Conservation (phyloP, 1,139 yeast genomes). For the Yarrowia galli region DNA sequence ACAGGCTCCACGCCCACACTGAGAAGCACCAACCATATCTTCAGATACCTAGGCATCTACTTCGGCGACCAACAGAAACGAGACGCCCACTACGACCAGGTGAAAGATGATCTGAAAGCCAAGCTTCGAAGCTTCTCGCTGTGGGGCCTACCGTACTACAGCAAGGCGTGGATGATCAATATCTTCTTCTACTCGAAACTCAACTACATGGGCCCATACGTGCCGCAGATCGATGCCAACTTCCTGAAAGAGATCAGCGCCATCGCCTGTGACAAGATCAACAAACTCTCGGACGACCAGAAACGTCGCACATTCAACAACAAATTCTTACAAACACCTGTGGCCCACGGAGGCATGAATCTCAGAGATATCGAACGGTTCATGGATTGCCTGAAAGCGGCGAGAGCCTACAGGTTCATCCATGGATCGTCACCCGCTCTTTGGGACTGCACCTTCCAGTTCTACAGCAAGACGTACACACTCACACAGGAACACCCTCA, state of each 20-base stretch:
- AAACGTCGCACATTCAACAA: too few species aligned
- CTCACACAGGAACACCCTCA: too few species aligned
- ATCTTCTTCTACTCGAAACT: background rate
- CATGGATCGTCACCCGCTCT: too few species aligned
- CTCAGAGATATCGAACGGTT: too few species aligned
- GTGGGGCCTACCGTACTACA: background rate
- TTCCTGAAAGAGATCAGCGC: background rate
- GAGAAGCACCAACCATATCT: background rate
- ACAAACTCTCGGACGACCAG: background rate
- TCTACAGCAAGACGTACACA: too few species aligned
- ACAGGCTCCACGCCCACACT: too few species aligned
- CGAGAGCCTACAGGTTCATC: too few species aligned
- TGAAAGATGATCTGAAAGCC: background rate
- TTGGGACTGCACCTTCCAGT: too few species aligned
- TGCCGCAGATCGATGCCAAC: background rate
- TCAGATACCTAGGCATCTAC: background rate
- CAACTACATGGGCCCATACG: background rate
- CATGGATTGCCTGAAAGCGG: too few species aligned
- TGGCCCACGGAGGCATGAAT: too few species aligned
- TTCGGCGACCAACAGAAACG: background rate
- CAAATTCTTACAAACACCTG: too few species aligned
- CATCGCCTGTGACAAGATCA: background rate
- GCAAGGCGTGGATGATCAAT: background rate
- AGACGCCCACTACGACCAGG: background rate
- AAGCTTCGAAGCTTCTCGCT: background rate